phyloP scores from a whole-genome alignment of 805 yeast species.

The Nematodospora valgi region DNA sequence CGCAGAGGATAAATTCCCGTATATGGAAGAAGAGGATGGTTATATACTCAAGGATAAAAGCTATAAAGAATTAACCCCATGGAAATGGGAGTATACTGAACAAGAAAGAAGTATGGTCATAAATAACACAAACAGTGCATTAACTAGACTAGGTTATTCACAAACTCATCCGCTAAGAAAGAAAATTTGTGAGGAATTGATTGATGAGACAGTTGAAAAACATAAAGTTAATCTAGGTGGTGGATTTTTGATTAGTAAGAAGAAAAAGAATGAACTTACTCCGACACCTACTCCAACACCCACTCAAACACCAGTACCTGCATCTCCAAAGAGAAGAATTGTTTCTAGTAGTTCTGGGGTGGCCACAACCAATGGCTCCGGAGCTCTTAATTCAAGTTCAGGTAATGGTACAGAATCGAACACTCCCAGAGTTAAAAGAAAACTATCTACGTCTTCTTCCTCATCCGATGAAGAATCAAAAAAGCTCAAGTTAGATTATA shows the following conservation, averaged over 20 bases:
- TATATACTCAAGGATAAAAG: conserved; percentile 38
- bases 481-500: conserved; percentile 16
- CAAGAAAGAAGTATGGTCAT: conserved; percentile 30
- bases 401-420: conserved; percentile 4
- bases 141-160: conserved; percentile 40
- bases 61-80: conserved; percentile 38
- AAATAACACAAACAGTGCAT: conserved; percentile 33
- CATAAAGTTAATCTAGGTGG: conserved; percentile 16
- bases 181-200: conserved; percentile 20
- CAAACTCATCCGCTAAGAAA: conserved; percentile 42
- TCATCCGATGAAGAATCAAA: conserved; percentile 12
- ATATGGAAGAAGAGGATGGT: conserved; percentile 2
- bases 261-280: conserved; percentile 2
- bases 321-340: no score
- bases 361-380: conserved; percentile 1
- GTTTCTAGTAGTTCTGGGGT: no score
- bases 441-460: conserved; percentile 8
- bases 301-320: conserved; percentile 1
- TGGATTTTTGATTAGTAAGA: conserved; percentile 16
- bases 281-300: background rate
- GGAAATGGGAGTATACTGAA: conserved; percentile 32
- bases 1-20: conserved; percentile 6
- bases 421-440: conserved; percentile 6
- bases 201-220: background rate
- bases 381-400: background rate